Evolutionary conservation across 306 rosid genomes (phyloP).

Genomic region (Fragaria nilgerrensis): DNA sequence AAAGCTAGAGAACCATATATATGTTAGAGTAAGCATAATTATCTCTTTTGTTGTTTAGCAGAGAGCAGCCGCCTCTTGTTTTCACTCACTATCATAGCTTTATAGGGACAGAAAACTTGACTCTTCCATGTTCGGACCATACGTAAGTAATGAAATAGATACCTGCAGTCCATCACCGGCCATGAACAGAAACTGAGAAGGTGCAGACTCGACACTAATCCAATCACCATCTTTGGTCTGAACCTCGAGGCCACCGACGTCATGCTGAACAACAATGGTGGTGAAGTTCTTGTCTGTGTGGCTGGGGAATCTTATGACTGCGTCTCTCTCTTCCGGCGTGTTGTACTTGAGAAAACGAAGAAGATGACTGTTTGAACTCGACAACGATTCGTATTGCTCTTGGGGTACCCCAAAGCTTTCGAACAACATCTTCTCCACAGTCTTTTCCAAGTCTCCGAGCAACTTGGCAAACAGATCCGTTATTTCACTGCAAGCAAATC

Average conservation of each 20-base stretch:
- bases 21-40: neutral
- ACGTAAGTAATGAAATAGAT: too few species aligned
- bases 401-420: neutral
- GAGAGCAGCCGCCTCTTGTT: neutral
- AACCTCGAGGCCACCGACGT: conserved; percentile 5
- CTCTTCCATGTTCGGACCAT: too few species aligned
- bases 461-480: neutral
- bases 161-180: conserved; percentile 8
- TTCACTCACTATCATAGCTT: too few species aligned
- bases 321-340: neutral
- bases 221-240: conserved; percentile 3
- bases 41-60: neutral
- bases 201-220: conserved; percentile 1
- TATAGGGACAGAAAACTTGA: too few species aligned
- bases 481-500: neutral
- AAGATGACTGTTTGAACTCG: conserved; percentile 4
- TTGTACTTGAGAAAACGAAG: conserved; percentile 12
- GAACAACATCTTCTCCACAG: neutral
- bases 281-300: conserved; percentile 13
- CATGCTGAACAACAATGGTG: conserved; percentile 5
- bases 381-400: neutral
- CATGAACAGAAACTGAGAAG: neutral
- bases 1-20: too few species aligned
- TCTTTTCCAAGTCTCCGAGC: neutral
- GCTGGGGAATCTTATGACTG: neutral